These are phyloP conservation scores for Blastocystis sp. DNA, from an alignment of 352 stramenopile species.

Conservation along the genomic window DNA sequence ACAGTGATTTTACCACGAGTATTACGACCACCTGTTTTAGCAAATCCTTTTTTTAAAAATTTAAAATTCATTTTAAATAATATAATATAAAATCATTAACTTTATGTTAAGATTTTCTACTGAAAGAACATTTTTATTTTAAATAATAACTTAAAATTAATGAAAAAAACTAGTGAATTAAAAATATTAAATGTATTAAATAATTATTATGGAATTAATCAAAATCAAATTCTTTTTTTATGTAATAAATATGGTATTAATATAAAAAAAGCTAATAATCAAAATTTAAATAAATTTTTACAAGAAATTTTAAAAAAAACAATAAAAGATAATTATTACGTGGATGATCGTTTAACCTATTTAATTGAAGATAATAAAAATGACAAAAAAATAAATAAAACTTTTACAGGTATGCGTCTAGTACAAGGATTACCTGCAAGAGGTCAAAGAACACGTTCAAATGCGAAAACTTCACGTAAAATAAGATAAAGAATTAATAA, in stretches of 20 bases:
- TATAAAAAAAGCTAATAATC: constrained; percentile 30
- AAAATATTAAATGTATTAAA: constrained; percentile 45
- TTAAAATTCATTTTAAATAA: constrained; percentile 40
- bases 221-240: constrained; percentile 42
- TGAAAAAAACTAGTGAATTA: constrained; percentile 44
- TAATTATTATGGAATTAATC: constrained; percentile 44
- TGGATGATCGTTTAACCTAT: no score
- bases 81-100: constrained; percentile 41
- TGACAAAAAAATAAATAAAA: no score
- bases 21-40: constrained; percentile 41
- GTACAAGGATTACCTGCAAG: no score
- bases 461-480: no score
- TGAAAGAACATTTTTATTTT: constrained; percentile 40
- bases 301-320: constrained; percentile 41
- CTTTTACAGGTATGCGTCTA: no score
- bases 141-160: constrained; percentile 42
- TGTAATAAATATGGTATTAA: no score
- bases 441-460: no score
- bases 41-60: constrained; percentile 34
- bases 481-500: no score
- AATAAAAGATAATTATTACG: no score
- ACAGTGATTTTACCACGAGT: constrained; percentile 43
- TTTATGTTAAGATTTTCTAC: constrained; percentile 38
- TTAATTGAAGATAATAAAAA: no score
- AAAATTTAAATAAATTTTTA: constrained; percentile 42